Conservation (phyloP, 2,329 filamentous ascomycete species). For the Incumbomyces lentus region DNA sequence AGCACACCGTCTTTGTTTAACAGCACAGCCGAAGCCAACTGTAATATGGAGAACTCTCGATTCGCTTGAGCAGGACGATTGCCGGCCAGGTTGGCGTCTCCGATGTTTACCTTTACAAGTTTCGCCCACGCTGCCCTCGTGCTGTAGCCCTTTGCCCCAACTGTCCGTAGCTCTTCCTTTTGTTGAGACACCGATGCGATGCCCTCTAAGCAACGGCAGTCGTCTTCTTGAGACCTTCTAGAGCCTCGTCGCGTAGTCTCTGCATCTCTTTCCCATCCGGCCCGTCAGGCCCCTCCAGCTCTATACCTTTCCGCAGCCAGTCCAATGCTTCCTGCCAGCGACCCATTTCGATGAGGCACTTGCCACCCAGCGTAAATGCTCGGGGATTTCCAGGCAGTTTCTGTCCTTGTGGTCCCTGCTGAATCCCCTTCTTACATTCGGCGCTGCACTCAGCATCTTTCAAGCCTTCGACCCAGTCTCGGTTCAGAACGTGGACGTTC, state of each 20-base stretch:
- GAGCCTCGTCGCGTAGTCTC: slow-evolving; percentile 52
- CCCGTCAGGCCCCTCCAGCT: slow-evolving; percentile 60
- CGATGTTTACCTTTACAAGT: no score
- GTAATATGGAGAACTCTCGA: no score
- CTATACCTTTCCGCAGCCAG: slow-evolving; percentile 67
- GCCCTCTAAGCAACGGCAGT: background rate
- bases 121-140: no score
- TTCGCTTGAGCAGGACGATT: no score
- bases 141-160: no score
- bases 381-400: slow-evolving; percentile 66
- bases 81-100: no score
- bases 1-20: no score
- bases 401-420: slow-evolving; percentile 18
- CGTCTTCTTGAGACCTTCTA: slow-evolving; percentile 23
- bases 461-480: slow-evolving; percentile 75
- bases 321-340: slow-evolving; percentile 68
- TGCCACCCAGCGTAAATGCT: slow-evolving; percentile 83
- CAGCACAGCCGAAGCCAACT: no score
- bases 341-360: slow-evolving; percentile 84
- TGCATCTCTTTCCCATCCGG: slow-evolving; percentile 42
- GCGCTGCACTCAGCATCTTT: slow-evolving; percentile 81
- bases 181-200: no score
- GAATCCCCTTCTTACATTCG: slow-evolving; percentile 54
- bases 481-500: slow-evolving; percentile 76
- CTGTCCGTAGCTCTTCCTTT: no score